Evolutionary conservation across 352 stramenopile species (phyloP), one percentile per base, ranked within the genome.

Genomic region (Pythium brassicae): DNA sequence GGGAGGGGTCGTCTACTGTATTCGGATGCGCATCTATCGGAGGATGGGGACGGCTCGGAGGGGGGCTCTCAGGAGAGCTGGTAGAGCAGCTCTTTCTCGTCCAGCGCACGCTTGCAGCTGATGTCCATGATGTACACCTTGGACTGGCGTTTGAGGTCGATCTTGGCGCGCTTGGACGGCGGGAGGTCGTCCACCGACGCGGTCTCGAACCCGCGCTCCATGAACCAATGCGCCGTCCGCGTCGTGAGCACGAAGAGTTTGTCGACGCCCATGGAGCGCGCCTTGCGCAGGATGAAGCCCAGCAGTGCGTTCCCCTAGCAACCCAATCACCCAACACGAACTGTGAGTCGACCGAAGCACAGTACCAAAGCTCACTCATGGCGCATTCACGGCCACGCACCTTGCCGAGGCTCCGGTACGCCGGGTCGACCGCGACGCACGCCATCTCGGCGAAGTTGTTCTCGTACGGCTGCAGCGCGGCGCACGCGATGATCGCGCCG

Each of bases 241-340:
- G 97, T 99, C 26, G 92, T 98, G 40, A 99, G 78, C n/a, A 98
- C 96, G 59, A 99, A 99, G 10, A 98, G 73, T 53, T 95, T 96
- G 40, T 76, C 89, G 39, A 97, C 78, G 19, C 84, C 82, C 71
- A 92, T 89, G 4, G 83, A 75, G 23, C 87, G 65, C 12, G 89
- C 80, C 55, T 96, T 92, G 62, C 89, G 83, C 50, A 97, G 83
- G 25, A 97, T 75, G 53, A 95, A 97, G 14, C 85, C 83, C n/a
- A 97, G 74, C 72, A 97, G 63, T 7, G 87, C 87, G 51, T 97
- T 95, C 19, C 89, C 91, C 68, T 89, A 37, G 14, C 32, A 7
- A 37, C 32, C 32, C 32, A 37, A 37, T 37, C 43, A 45, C 20
- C 10, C 42, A 56, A 25, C 8, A 27, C 39, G 19, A 46, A 15